Percentiles rank a stretch among this genome's conserved stretches.
These are phyloP conservation scores for Exophiala xenobiotica DNA, from an alignment of 2,329 filamentous ascomycete species.

Conservation along the genomic window DNA sequence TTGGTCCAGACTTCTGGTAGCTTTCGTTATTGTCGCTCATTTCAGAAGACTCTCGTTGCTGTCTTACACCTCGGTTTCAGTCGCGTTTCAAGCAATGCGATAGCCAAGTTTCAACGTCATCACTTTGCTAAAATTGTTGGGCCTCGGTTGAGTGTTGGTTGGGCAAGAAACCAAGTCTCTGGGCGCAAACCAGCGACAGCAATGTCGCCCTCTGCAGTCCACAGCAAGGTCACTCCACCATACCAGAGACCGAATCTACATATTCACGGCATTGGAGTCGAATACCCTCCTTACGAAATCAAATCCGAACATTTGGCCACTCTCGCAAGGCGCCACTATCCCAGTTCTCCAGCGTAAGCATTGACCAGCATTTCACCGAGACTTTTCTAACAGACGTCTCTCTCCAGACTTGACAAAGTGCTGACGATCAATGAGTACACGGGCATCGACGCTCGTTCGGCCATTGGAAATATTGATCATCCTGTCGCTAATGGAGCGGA, in stretches of 20 bases:
- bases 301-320: conserved; percentile 52
- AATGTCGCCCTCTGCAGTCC: conserved; percentile 33
- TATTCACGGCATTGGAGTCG: conserved; percentile 58
- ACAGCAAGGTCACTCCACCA: conserved; percentile 37
- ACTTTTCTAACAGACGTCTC: conserved; percentile 1
- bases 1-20: not conserved
- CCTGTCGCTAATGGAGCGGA: conserved; percentile 57
- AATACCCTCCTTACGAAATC: conserved; percentile 61
- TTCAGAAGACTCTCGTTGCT: conserved; percentile 1
- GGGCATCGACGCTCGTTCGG: conserved; percentile 63
- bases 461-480: conserved; percentile 61
- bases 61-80: conserved; percentile 10
- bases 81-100: conserved; percentile 14
- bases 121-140: conserved; percentile 13
- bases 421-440: conserved; percentile 64
- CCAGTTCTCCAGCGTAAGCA: conserved; percentile 59
- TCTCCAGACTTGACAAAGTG: conserved; percentile 60
- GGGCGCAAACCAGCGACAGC: conserved; percentile 1
- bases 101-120: conserved; percentile 1
- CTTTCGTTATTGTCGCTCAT: conserved; percentile 10
- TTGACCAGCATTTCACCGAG: conserved; percentile 1
- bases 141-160: conserved; percentile 4
- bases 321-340: conserved; percentile 58
- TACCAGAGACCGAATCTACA: conserved; percentile 45
- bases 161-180: conserved; percentile 1